Evolutionary conservation across 1,284 basidiomycete species (phyloP).

Genomic region (Pseudozyma pruni): DNA sequence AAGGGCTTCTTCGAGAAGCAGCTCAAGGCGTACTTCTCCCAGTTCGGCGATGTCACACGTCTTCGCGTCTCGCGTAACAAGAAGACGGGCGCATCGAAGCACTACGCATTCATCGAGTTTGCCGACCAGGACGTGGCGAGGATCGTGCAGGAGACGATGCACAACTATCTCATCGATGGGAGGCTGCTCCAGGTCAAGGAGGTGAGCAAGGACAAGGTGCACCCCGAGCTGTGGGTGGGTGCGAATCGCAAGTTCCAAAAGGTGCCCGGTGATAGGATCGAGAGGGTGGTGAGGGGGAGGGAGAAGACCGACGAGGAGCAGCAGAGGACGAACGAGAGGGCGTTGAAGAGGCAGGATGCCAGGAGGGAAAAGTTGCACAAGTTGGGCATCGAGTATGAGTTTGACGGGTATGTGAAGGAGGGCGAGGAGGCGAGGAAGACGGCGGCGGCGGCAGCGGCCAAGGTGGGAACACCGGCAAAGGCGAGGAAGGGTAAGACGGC

Average conservation of each 20-base stretch:
- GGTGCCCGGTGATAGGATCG: slow-evolving; percentile 80
- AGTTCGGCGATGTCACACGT: slow-evolving; percentile 91
- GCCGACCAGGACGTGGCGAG: slow-evolving; percentile 86
- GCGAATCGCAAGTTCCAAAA: slow-evolving; percentile 88
- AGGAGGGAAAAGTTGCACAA: slow-evolving; percentile 82
- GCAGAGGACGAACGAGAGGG: slow-evolving; percentile 75
- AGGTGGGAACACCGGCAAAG: slow-evolving; percentile 7
- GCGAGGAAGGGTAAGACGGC: slow-evolving; percentile 16
- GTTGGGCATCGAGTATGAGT: slow-evolving; percentile 88
- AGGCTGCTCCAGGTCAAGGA: slow-evolving; percentile 86
- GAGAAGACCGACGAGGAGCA: slow-evolving; percentile 80
- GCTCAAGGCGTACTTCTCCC: slow-evolving; percentile 89
- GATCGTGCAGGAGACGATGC: slow-evolving; percentile 98
- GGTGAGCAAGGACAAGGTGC: slow-evolving; percentile 83
- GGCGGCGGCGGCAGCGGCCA: not conserved
- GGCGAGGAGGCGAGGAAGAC: slow-evolving; percentile 7
- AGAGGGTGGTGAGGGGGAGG: slow-evolving; percentile 77
- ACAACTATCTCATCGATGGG: slow-evolving; percentile 96
- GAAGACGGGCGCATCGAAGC: slow-evolving; percentile 94
- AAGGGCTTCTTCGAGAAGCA: slow-evolving; percentile 98
- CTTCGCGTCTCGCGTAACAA: slow-evolving; percentile 91
- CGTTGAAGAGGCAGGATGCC: slow-evolving; percentile 81
- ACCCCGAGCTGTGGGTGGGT: slow-evolving; percentile 95
- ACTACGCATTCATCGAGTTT: slow-evolving; percentile 97
- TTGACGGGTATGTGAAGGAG: slow-evolving; percentile 72